Conservation (phyloP, 2,329 filamentous ascomycete genomes). For the Pochonia chlamydosporia region DNA sequence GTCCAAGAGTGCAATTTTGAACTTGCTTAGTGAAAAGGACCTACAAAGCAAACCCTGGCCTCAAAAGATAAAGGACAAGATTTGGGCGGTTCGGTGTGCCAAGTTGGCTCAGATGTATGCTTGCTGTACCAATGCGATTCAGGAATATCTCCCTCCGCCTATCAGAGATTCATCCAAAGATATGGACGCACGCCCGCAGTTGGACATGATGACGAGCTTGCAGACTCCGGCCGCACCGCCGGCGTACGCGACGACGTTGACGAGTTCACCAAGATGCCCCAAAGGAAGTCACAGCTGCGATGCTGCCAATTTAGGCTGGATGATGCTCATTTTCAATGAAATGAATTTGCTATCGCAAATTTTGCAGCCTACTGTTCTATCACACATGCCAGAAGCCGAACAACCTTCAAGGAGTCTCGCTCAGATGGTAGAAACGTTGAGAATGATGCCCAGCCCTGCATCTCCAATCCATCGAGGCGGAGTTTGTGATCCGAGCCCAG, state of each 20-base stretch:
- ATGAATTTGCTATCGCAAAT: slow-evolving; percentile 37
- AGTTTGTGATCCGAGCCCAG: slow-evolving; percentile 43
- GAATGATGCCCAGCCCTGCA: slow-evolving; percentile 37
- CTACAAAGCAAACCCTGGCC: slow-evolving; percentile 41
- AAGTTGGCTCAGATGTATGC: slow-evolving; percentile 46
- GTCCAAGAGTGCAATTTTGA: slow-evolving; percentile 43
- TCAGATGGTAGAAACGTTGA: slow-evolving; percentile 37
- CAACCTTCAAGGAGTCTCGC: slow-evolving; percentile 34
- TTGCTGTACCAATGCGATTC: slow-evolving; percentile 36
- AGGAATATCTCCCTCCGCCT: slow-evolving; percentile 37
- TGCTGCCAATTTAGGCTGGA: slow-evolving; percentile 46
- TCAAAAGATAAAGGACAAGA: slow-evolving; percentile 38
- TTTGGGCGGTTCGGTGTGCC: slow-evolving; percentile 41
- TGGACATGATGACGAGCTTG: slow-evolving; percentile 15
- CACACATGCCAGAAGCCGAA: slow-evolving; percentile 16
- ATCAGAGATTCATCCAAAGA: slow-evolving; percentile 15
- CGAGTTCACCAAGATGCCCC: slow-evolving; percentile 39
- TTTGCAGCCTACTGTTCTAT: slow-evolving; percentile 24
- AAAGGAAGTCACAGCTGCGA: slow-evolving; percentile 46
- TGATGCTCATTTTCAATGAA: slow-evolving; percentile 46
- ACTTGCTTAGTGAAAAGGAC: slow-evolving; percentile 36
- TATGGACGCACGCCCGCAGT: slow-evolving; percentile 12
- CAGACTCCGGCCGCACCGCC: slow-evolving; percentile 12
- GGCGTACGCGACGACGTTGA: slow-evolving; percentile 20
- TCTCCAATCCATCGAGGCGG: slow-evolving; percentile 33